These are phyloP conservation scores for Trichoderma afroharzianum DNA, from an alignment of 2,329 filamentous ascomycete genomes.

Conservation along the genomic window DNA sequence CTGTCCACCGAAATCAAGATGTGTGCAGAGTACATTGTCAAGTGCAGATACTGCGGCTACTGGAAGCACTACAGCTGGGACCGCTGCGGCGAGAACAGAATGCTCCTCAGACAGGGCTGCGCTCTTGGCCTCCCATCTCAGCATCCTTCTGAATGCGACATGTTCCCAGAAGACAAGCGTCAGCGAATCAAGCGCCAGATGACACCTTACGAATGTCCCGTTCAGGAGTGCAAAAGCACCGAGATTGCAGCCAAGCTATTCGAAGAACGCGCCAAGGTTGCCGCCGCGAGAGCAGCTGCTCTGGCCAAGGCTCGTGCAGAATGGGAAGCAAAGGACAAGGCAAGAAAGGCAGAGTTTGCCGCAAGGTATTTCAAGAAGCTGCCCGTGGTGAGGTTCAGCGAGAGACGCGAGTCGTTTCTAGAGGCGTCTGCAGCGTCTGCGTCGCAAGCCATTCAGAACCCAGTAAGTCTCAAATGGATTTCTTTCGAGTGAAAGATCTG, in stretches of 20 bases:
- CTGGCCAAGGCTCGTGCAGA: background rate
- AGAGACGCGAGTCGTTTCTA: background rate
- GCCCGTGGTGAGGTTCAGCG: background rate
- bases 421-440: background rate
- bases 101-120: constrained; percentile 2
- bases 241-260: constrained; percentile 8
- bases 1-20: background rate
- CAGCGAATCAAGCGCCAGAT: constrained; percentile 5
- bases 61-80: constrained; percentile 15
- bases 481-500: background rate
- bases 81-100: background rate
- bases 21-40: constrained; percentile 15
- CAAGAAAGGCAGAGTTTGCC: constrained; percentile 7
- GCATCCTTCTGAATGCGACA: constrained; percentile 7
- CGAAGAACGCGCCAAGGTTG: background rate
- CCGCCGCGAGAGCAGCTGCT: constrained; percentile 4
- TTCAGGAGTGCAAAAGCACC: constrained; percentile 16
- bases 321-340: constrained; percentile 12
- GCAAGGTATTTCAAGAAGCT: constrained; percentile 14
- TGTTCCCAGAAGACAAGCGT: constrained; percentile 4
- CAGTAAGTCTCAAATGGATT: background rate
- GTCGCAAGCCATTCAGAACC: background rate
- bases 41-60: constrained; percentile 13
- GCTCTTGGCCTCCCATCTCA: background rate
- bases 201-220: constrained; percentile 14